A percentile compares a stretch with the other conserved stretches of the same genome.
Evolutionary conservation across 495 filamentous ascomycete genomes (phyloP).

Genomic region (Beverwykella pulmonaria): DNA sequence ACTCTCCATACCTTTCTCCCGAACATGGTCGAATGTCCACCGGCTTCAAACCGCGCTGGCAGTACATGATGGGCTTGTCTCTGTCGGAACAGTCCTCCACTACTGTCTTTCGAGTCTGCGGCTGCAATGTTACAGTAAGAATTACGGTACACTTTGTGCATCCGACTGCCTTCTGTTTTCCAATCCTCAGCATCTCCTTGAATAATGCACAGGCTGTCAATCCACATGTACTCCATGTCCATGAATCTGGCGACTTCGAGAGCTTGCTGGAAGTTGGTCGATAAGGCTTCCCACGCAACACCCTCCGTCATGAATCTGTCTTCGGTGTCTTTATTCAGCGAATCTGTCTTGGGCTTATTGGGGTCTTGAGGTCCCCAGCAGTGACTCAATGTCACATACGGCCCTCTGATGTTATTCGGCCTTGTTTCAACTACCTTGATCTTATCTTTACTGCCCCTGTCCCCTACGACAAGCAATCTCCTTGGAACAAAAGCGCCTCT

Average conservation of each 20-base stretch:
- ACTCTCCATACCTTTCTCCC: neutral
- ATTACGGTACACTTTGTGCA: slow-evolving; percentile 13
- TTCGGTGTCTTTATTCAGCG: neutral
- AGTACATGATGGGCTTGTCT: neutral
- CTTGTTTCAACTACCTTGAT: neutral
- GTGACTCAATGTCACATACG: neutral
- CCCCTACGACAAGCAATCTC: neutral
- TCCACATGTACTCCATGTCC: slow-evolving; percentile 12
- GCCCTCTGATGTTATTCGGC: neutral
- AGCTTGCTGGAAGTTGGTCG: neutral
- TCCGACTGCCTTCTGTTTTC: neutral
- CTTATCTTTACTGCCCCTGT: neutral
- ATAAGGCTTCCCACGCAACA: neutral
- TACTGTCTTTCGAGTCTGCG: neutral
- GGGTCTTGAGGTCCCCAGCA: neutral
- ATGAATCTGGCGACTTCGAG: slow-evolving; percentile 6
- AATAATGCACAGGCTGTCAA: slow-evolving; percentile 5
- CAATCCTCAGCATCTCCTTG: neutral
- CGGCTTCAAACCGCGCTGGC: neutral
- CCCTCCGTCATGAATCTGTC: neutral
- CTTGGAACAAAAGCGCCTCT: neutral
- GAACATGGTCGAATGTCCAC: neutral
- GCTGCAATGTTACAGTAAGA: slow-evolving; percentile 15
- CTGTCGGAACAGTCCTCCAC: slow-evolving; percentile 4
- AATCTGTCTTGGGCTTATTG: neutral